Evolutionary conservation across 352 stramenopile species (phyloP).

Genomic region (Sclerospora graminicola): DNA sequence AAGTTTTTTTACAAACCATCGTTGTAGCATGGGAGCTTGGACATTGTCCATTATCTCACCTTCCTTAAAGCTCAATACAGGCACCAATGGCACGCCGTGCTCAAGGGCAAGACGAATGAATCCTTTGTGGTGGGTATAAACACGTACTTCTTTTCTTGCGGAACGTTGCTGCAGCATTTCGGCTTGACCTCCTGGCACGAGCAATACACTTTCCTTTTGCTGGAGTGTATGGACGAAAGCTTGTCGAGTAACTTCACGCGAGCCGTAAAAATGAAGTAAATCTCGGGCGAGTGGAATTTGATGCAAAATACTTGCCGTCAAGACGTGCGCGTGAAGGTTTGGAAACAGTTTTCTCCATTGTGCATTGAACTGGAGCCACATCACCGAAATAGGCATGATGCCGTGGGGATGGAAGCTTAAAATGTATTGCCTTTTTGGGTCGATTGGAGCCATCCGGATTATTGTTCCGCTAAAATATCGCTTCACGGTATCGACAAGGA

Average conservation of each 20-base stretch:
- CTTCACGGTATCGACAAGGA: constrained; percentile 45
- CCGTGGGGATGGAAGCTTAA: constrained; percentile 74
- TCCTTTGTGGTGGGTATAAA: constrained; percentile 70
- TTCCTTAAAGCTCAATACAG: constrained; percentile 74
- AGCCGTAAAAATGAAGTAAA: constrained; percentile 64
- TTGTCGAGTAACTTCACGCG: constrained; percentile 58
- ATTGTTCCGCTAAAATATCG: constrained; percentile 60
- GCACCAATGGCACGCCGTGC: constrained; percentile 59
- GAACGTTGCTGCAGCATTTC: constrained; percentile 75
- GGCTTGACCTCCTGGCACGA: constrained; percentile 71
- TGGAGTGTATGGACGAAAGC: constrained; percentile 41
- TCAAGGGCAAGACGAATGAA: constrained; percentile 77
- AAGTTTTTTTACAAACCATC: constrained; percentile 70
- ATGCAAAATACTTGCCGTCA: constrained; percentile 73
- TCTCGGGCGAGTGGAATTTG: constrained; percentile 70
- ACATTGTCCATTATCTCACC: constrained; percentile 79
- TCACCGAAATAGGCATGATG: constrained; percentile 61
- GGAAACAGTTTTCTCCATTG: constrained; percentile 63
- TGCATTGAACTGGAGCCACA: constrained; percentile 71
- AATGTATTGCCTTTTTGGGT: constrained; percentile 56
- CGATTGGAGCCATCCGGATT: constrained; percentile 41
- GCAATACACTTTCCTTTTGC: constrained; percentile 52
- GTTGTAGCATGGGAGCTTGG: constrained; percentile 52
- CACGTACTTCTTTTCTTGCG: constrained; percentile 42
- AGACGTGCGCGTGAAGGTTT: constrained; percentile 46